Evolutionary conservation across 331 rosid species (phyloP), one percentile per base, ranked within the genome.

Genomic region (Ulmus americana): DNA sequence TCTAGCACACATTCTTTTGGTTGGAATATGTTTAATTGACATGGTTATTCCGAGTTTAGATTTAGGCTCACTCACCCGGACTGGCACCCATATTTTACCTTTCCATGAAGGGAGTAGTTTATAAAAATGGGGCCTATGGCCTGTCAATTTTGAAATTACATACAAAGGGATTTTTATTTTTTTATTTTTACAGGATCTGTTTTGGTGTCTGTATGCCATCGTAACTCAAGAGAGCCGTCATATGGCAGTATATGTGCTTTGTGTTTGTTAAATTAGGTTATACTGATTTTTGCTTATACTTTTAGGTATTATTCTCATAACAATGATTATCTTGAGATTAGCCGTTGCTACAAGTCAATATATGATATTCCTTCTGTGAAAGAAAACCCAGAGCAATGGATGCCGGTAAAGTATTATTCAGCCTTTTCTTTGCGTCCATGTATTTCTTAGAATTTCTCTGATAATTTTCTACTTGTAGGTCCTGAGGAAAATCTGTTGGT

Each of bases 401-500:
- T 72, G 14, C 97, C 95, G 39, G 99, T 94, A 76, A 63, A 28
- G 44, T 56, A 73, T 55, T 53, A 56, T 45, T 43, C 60, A 11
- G 15, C 40, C 67, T 45, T 51, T 68, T 49, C 3, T 65, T 7
- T 47, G 2, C 0, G 9, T 35, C n/a, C 14, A 42, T 58, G 63
- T 11, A 20, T 69, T 77, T 39, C 44, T 61, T 42, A 18, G 63
- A 43, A 67, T 61, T 59, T 59, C 57, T 67, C 78, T 61, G 58
- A 70, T 44, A 48, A 64, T 28, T 43, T 8, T 67, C 65, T 65
- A n/a, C 15, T 7, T 74, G 54, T 65, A 94, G 99, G 80, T 94
- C 71, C 78, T 94, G 82, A 82, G 99, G 88, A 94, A 87, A 81
- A 90, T 94, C 74, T 94, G 96, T 65, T 94, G 99, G 99, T 87